Base-by-base conservation (phyloP, 306 rosid species). In the Astragalus glycyphyllos region DNA sequence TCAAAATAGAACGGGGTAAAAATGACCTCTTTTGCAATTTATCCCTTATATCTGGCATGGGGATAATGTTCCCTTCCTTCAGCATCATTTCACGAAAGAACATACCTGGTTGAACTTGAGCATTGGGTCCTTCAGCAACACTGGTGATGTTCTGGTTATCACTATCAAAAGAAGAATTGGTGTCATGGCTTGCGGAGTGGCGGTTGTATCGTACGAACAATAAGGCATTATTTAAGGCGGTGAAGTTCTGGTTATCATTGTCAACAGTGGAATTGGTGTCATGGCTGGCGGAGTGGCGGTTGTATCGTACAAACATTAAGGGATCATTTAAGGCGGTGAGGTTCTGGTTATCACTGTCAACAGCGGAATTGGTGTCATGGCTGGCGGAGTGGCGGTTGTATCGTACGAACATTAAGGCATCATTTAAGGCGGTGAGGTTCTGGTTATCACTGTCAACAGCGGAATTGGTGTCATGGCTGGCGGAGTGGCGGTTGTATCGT, bases 21-120 rank as follows among this genome's bases (percentile, higher is more conserved):
- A 91, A 91, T 8, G 96, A 89, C 84, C 97, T 91, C 73, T 79
- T 15, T 0, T 92, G 97, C 84, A 85, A 80, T 78, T 82, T 89
- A 83, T 91, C 97, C 15, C 47, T 81, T 2, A 91, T 79, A 73
- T 91, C 92, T 1, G 97, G 97, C 91, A 91, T 88, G 3, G 88
- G 91, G 89, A 89, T 82, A 42, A 89, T 83, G 4, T 58, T 62
- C 6, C 97, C 89, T 58, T 89, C 53, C 63, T 68, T 88, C 53
- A 91, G 23, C 91, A 79, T 83, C 44, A 78, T 79, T 67, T 91
- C 91, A 3, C 96, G 78, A 50, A 91, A 91, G 86, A 91, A 91
- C 50, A 86, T 91, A n/a, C 97, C 97, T 10, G 92, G 91, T 47
- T 88, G 87, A 1, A 88, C 92, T 91, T 89, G 85, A 15, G 4